Conservation (phyloP, 176 grass and related monocot genomes). For the Guadua angustifolia region DNA sequence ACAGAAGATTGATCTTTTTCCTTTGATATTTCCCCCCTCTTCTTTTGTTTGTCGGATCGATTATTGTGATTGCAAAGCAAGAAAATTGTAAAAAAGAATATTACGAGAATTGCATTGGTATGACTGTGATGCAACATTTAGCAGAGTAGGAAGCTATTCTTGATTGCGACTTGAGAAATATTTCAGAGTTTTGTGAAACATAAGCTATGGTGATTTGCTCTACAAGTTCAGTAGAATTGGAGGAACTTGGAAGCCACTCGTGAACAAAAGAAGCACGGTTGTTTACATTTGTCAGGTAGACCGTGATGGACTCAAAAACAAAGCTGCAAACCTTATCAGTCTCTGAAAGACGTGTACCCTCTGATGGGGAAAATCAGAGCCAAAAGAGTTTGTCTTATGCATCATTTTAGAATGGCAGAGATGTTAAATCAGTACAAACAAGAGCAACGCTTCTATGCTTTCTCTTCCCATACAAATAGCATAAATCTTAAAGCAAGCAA, state of each 20-base stretch:
- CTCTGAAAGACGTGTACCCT: neutral
- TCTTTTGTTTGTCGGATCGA: neutral
- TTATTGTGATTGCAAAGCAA: conserved; percentile 38
- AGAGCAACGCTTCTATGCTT: no score
- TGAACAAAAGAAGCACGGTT: conserved; percentile 20
- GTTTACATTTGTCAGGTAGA: neutral
- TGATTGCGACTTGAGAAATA: neutral
- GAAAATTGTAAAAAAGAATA: neutral
- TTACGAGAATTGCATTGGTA: neutral
- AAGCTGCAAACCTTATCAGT: neutral
- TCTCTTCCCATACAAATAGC: no score
- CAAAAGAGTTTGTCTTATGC: neutral
- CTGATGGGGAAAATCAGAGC: neutral
- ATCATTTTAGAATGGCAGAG: neutral
- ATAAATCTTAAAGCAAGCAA: no score
- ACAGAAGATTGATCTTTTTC: neutral
- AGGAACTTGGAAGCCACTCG: conserved; percentile 57
- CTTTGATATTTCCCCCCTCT: neutral
- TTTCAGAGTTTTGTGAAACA: neutral
- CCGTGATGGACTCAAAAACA: neutral
- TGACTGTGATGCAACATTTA: neutral
- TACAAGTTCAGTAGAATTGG: conserved; percentile 15
- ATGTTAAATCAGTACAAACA: neutral
- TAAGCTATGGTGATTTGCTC: conserved; percentile 24
- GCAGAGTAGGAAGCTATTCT: neutral